Percentiles rank a stretch among this genome's conserved stretches.
Evolutionary conservation across 345 rosid species (phyloP).

Genomic region (Rubroshorea leprosula): DNA sequence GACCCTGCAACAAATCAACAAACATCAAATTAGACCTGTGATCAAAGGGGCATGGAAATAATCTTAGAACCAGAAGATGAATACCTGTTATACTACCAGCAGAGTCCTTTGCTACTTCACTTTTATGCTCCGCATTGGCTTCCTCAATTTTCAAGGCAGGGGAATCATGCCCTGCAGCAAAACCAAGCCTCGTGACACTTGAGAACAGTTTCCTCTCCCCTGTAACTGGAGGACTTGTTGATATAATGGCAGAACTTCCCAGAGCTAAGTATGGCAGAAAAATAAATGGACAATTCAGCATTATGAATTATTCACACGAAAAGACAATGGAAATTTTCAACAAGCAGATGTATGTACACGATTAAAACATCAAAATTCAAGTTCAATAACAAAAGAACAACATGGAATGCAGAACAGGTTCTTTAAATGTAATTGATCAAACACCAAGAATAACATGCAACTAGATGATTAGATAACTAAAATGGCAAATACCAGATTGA

Average conservation of each 20-base stretch:
- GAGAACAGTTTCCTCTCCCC: conserved; percentile 77
- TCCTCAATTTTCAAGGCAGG: conserved; percentile 67
- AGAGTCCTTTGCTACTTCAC: conserved; percentile 31
- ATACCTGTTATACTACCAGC: conserved; percentile 39
- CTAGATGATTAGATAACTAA: neutral
- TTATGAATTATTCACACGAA: neutral
- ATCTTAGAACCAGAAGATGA: neutral
- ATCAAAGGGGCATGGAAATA: neutral
- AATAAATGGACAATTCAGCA: neutral
- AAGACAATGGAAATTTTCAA: neutral
- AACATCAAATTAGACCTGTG: neutral
- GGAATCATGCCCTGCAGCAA: conserved; percentile 87
- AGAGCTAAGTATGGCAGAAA: conserved; percentile 38
- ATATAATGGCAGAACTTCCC: conserved; percentile 43
- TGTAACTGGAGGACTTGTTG: conserved; percentile 60
- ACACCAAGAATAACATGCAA: conserved; percentile 6
- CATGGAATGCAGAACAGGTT: neutral
- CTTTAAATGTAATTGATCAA: neutral
- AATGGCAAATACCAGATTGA: neutral
- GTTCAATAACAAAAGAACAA: neutral
- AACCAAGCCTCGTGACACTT: conserved; percentile 80
- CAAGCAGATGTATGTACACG: neutral
- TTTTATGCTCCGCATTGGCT: conserved; percentile 25
- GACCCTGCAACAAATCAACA: conserved; percentile 30
- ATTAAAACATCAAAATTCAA: neutral